Evolutionary conservation across 169 alveolate genomes (phyloP).

Genomic region (Plasmodium billcollinsi): DNA sequence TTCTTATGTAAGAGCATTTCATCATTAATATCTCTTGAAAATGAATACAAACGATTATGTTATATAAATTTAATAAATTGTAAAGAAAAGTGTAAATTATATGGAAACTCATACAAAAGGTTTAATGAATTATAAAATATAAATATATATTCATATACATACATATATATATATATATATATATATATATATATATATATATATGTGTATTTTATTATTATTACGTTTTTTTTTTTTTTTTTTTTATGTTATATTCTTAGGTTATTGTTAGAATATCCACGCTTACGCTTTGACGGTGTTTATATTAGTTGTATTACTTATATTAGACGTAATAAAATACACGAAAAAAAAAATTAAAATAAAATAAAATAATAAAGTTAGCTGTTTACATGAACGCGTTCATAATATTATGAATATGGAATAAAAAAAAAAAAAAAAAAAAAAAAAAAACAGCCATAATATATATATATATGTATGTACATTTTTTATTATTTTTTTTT

Average conservation of each 20-base stretch:
- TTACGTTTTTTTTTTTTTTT: background rate
- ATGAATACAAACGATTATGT: slow-evolving; percentile 46
- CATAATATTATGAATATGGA: background rate
- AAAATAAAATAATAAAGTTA: background rate
- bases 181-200: too few species aligned
- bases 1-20: slow-evolving; percentile 35
- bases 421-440: background rate
- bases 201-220: too few species aligned
- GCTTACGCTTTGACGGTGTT: slow-evolving; percentile 61
- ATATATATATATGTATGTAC: slow-evolving; percentile 4
- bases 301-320: slow-evolving; percentile 68
- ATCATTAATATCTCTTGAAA: slow-evolving; percentile 36
- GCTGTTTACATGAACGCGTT: background rate
- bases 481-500: background rate
- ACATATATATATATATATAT: too few species aligned
- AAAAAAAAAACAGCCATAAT: background rate
- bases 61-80: slow-evolving; percentile 22
- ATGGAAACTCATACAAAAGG: slow-evolving; percentile 62
- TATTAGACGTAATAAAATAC: slow-evolving; percentile 38
- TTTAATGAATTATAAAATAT: background rate
- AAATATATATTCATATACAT: too few species aligned
- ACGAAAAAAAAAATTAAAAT: background rate
- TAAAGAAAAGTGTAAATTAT: slow-evolving; percentile 36
- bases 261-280: slow-evolving; percentile 59
- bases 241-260: background rate